A percentile compares a stretch with the other conserved stretches of the same genome.
These are phyloP conservation scores for Xylaria bambusicola DNA, from an alignment of 495 filamentous ascomycete genomes.

Conservation along the genomic window DNA sequence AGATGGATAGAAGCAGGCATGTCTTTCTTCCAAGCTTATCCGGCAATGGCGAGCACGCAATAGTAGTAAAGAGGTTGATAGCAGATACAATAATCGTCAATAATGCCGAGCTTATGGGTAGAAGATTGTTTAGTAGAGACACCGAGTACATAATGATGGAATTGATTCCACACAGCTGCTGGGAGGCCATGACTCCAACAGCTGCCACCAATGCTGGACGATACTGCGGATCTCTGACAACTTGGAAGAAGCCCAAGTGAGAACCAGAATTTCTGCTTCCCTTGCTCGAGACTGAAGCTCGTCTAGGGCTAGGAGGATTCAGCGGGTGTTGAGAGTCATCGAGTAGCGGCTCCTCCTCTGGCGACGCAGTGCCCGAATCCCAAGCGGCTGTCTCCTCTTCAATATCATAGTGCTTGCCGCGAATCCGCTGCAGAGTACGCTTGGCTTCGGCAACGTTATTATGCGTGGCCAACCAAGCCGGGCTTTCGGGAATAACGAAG, in stretches of 20 bases:
- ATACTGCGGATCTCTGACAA: constrained; percentile 63
- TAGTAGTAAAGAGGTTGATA: constrained; percentile 82
- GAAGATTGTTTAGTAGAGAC: constrained; percentile 72
- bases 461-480: constrained; percentile 77
- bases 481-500: constrained; percentile 76
- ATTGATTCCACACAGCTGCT: constrained; percentile 93
- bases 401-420: constrained; percentile 68
- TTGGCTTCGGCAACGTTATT: constrained; percentile 62
- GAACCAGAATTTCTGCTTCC: constrained; percentile 37
- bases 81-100: constrained; percentile 83
- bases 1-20: constrained; percentile 76
- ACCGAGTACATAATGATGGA: constrained; percentile 98
- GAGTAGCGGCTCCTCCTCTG: constrained; percentile 55
- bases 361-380: constrained; percentile 44
- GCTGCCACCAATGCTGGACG: constrained; percentile 82
- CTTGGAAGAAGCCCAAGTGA: constrained; percentile 67
- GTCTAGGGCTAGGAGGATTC: constrained; percentile 27
- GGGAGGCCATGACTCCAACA: constrained; percentile 85
- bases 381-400: constrained; percentile 71
- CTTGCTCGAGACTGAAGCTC: constrained; percentile 46
- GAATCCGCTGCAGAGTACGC: constrained; percentile 68
- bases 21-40: constrained; percentile 84
- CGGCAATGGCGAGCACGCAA: constrained; percentile 75
- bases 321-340: constrained; percentile 23
- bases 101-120: constrained; percentile 74